These are phyloP conservation scores for Raphanus hybrid DNA, from an alignment of 441 rosid genomes.

Conservation along the genomic window DNA sequence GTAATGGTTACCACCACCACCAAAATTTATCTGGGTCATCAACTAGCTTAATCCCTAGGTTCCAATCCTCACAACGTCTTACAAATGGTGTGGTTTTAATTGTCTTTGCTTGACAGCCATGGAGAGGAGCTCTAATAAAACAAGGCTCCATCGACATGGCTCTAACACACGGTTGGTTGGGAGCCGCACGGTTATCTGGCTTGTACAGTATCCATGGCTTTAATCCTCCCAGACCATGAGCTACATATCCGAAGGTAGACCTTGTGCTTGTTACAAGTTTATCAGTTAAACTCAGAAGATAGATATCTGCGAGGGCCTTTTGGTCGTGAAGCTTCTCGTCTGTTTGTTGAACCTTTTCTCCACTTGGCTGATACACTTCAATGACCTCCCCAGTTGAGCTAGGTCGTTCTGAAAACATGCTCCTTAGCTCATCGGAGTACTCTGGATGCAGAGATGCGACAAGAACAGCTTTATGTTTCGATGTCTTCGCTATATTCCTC, in stretches of 20 bases:
- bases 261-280: slow-evolving; percentile 58
- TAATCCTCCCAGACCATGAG: slow-evolving; percentile 78
- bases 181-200: slow-evolving; percentile 50
- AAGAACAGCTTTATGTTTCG: slow-evolving; percentile 48
- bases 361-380: slow-evolving; percentile 71
- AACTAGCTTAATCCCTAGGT: not conserved
- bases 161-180: slow-evolving; percentile 64
- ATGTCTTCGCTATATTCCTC: too few species aligned
- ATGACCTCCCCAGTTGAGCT: slow-evolving; percentile 61
- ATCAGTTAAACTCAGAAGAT: slow-evolving; percentile 66
- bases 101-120: slow-evolving; percentile 55
- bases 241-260: slow-evolving; percentile 82
- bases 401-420: slow-evolving; percentile 61
- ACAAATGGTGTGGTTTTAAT: slow-evolving; percentile 22
- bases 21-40: not conserved
- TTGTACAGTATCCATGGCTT: slow-evolving; percentile 70
- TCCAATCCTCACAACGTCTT: not conserved
- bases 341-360: slow-evolving; percentile 66
- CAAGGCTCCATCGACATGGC: slow-evolving; percentile 85
- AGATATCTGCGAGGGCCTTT: slow-evolving; percentile 79
- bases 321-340: slow-evolving; percentile 59
- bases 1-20: not conserved
- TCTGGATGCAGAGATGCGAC: slow-evolving; percentile 59
- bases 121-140: slow-evolving; percentile 69
- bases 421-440: slow-evolving; percentile 59